Base-by-base conservation (phyloP, 805 yeast species). In the Soucietia sequanensis region DNA sequence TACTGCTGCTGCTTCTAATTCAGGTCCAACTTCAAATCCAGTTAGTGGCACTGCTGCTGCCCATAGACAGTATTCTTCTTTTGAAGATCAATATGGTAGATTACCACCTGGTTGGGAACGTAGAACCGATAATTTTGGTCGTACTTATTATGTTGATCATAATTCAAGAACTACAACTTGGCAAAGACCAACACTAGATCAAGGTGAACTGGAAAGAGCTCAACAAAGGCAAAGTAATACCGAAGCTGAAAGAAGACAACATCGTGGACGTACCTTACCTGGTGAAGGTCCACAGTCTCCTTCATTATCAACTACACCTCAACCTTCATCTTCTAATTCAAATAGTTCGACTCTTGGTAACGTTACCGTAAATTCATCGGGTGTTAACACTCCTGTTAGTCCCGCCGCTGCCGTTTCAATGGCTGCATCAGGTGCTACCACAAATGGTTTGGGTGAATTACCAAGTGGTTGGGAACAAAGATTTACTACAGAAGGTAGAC, bases 401-500 rank as follows among this genome's bases (percentile, higher is more conserved):
- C 81, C 83, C 3, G 80, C 82, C 4, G 80, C 81, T 50, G 83
- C 85, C 4, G 81, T 80, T 41, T 68, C 76, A 13, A 72, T 80
- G 76, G 81, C 84, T 33, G 81, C 84, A 16, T 69, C 85, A 2
- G 89, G 96, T 21, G 88, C 91, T 13, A 91, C 98, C 2, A 88
- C 97, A 4, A 85, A 95, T 18, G 98, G 98, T 0, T 66, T 95
- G 28, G 99, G 99, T 19, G 99, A 93, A 66, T 72, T 93, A 44
- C 99, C 99, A 6, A 79, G 95, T 8, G 99, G 99, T 26, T 93
- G 99, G 99, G 99, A 93, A 65, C 98, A 91, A 68, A 75, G 99
- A 46, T 84, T 85, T 52, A 93, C 99, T 5, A 95, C 95, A 18
- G 99, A 93, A 65, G 99, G 99, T 25, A 80, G 99, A 58, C 95